Percentiles rank a stretch among this genome's conserved stretches.
phyloP scores from a whole-genome alignment of 176 grass and related monocot species.

The Aegilops longissima region DNA sequence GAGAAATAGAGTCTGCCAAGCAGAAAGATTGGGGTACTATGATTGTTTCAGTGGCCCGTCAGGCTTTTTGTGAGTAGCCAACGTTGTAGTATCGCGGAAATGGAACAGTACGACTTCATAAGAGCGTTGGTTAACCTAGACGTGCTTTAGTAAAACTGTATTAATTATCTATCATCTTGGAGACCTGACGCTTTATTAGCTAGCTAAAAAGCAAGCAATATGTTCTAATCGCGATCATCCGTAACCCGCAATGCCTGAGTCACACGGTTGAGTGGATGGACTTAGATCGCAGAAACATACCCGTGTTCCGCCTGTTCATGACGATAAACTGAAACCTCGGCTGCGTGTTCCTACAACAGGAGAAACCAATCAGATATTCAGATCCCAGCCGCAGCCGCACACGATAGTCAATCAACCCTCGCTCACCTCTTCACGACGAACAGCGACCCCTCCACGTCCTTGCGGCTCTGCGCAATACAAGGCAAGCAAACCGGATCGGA shows the following conservation, averaged over 20 bases:
- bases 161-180: not conserved
- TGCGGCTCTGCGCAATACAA: slow-evolving; percentile 62
- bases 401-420: not conserved
- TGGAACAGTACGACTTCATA: not conserved
- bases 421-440: slow-evolving; percentile 91
- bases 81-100: not conserved
- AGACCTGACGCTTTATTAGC: not conserved
- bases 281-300: slow-evolving; percentile 20
- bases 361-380: slow-evolving; percentile 10
- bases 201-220: not conserved
- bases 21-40: not conserved
- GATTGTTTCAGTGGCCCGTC: not conserved
- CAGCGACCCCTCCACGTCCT: slow-evolving; percentile 89
- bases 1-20: too few species aligned
- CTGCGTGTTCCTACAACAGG: slow-evolving; percentile 61
- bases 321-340: slow-evolving; percentile 93
- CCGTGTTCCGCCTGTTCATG: slow-evolving; percentile 86
- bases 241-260: not conserved
- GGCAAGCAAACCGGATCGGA: slow-evolving; percentile 10
- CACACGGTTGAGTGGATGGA: not conserved
- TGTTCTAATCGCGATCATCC: not conserved
- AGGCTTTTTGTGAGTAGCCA: not conserved
- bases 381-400: slow-evolving; percentile 17
- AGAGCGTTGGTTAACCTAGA: not conserved
- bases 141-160: not conserved